phyloP scores from a whole-genome alignment of 179 eudicot species.

The Corrigiola litoralis region DNA sequence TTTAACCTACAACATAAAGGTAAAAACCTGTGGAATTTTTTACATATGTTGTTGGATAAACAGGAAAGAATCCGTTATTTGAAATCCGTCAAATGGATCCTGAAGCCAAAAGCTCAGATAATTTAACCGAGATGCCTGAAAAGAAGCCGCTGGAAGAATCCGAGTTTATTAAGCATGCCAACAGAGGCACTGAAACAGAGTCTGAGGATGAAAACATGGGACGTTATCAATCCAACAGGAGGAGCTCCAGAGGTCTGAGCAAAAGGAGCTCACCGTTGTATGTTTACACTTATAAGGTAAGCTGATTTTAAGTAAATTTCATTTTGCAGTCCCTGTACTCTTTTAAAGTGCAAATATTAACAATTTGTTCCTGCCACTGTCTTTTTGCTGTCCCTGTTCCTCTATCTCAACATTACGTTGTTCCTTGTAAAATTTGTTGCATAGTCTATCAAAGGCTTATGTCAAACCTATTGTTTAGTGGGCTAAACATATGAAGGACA shows the following conservation, averaged over 20 bases:
- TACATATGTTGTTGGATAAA: not conserved
- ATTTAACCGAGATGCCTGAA: slow-evolving; percentile 27
- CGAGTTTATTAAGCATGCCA: slow-evolving; percentile 29
- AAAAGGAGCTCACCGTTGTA: slow-evolving; percentile 43
- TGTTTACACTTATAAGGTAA: slow-evolving; percentile 66
- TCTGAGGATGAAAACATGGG: slow-evolving; percentile 36
- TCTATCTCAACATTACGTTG: not conserved
- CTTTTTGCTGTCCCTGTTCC: too few species aligned
- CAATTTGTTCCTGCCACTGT: too few species aligned
- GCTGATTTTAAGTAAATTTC: not conserved
- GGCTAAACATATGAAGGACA: too few species aligned
- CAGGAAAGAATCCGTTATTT: slow-evolving; percentile 71
- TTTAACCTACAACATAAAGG: not conserved
- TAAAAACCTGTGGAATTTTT: not conserved
- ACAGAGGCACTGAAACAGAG: slow-evolving; percentile 24
- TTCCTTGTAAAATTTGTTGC: not conserved
- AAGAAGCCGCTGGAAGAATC: slow-evolving; percentile 27
- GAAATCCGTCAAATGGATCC: slow-evolving; percentile 63
- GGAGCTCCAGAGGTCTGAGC: slow-evolving; percentile 22
- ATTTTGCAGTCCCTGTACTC: not conserved
- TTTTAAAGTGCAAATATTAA: too few species aligned
- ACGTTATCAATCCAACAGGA: slow-evolving; percentile 26
- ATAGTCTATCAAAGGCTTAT: not conserved
- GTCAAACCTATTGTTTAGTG: not conserved
- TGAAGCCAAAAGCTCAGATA: slow-evolving; percentile 37